Evolutionary conservation across 306 rosid genomes (phyloP).

Genomic region (Clitoria ternatea): DNA sequence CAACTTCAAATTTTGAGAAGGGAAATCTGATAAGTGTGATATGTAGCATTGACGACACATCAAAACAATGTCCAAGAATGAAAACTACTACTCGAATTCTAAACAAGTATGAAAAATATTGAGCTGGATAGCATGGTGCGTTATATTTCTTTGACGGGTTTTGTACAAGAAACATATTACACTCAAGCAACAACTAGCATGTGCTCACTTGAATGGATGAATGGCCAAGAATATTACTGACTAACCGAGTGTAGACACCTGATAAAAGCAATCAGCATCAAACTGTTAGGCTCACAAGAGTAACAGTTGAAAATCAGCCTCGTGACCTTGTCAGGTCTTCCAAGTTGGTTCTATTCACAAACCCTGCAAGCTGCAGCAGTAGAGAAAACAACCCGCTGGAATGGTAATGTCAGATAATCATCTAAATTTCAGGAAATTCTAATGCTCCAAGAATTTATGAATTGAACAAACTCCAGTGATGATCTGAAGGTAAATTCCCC

Average conservation of each 20-base stretch:
- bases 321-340: slow-evolving; percentile 6
- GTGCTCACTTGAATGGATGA: slow-evolving; percentile 6
- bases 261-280: slow-evolving; percentile 12
- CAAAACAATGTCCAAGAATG: background rate
- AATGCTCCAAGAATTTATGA: slow-evolving; percentile 30
- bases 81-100: background rate
- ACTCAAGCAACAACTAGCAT: background rate
- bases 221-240: slow-evolving; percentile 2
- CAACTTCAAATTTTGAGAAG: background rate
- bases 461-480: slow-evolving; percentile 67
- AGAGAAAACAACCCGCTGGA: background rate
- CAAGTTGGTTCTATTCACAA: slow-evolving; percentile 27
- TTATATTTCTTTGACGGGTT: background rate
- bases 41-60: background rate
- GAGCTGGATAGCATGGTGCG: background rate
- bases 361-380: slow-evolving; percentile 20
- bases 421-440: slow-evolving; percentile 14
- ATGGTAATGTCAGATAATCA: slow-evolving; percentile 21
- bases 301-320: slow-evolving; percentile 22
- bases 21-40: background rate
- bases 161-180: background rate
- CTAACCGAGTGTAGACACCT: background rate
- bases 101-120: background rate
- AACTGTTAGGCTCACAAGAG: slow-evolving; percentile 19
- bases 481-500: slow-evolving; percentile 63